These are phyloP conservation scores for Candida frijolesensis DNA, from an alignment of 1,139 yeast species.

Conservation along the genomic window DNA sequence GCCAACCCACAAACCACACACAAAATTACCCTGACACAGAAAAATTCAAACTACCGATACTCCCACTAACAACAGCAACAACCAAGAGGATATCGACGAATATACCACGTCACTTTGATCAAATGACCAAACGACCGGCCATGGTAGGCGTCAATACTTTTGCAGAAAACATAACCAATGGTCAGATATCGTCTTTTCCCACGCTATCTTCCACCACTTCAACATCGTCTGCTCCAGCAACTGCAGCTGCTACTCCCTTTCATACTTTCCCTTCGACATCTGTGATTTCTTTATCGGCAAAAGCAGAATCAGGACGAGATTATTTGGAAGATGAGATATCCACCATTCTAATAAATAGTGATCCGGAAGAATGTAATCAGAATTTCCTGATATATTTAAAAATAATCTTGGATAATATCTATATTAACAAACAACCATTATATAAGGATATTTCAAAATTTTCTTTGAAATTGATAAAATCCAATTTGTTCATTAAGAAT, in stretches of 20 bases:
- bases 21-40: too few relatives aligned
- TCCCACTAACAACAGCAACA: not conserved
- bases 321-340: slow-evolving; percentile 22
- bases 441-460: slow-evolving; percentile 29
- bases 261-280: slow-evolving; percentile 5
- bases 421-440: slow-evolving; percentile 15
- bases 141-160: slow-evolving; percentile 1
- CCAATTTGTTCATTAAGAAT: slow-evolving; percentile 45
- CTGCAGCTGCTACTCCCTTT: not conserved
- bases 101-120: not conserved
- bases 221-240: not conserved
- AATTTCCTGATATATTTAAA: slow-evolving; percentile 41
- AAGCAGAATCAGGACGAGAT: slow-evolving; percentile 4
- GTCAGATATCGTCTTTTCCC: not conserved
- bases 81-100: not conserved
- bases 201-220: not conserved
- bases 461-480: slow-evolving; percentile 39
- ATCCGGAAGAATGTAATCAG: slow-evolving; percentile 42
- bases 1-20: too few relatives aligned
- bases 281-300: not conserved
- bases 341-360: slow-evolving; percentile 38
- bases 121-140: slow-evolving; percentile 1
- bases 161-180: not conserved
- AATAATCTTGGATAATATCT: slow-evolving; percentile 34
- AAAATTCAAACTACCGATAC: not conserved